Conservation (phyloP, 106 monocot species). For the Gastrodia elata region DNA sequence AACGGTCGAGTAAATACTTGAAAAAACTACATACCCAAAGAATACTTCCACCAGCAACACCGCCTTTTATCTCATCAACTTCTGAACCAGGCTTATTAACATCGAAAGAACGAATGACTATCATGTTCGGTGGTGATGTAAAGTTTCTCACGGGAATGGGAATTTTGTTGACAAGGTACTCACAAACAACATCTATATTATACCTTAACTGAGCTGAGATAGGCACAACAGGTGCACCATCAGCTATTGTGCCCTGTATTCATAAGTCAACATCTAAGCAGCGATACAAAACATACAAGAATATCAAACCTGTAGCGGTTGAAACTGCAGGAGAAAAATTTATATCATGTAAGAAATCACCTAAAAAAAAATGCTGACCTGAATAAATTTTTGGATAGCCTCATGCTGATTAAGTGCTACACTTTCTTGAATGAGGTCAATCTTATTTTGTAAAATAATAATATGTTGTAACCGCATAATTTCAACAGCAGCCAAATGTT, state of each 20-base stretch:
- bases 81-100: constrained; percentile 97
- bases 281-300: not conserved
- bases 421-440: constrained; percentile 96
- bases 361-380: constrained; percentile 33
- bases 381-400: constrained; percentile 82
- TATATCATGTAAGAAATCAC: not conserved
- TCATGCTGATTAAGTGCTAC: constrained; percentile 92
- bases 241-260: constrained; percentile 86
- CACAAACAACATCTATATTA: constrained; percentile 94
- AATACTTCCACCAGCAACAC: constrained; percentile 79
- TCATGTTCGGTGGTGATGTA: constrained; percentile 81
- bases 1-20: not conserved
- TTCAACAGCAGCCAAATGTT: constrained; percentile 94
- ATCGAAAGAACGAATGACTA: constrained; percentile 94
- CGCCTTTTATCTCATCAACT: constrained; percentile 93
- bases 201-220: constrained; percentile 92
- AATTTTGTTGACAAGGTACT: constrained; percentile 84
- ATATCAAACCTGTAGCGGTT: not conserved
- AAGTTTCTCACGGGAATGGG: constrained; percentile 84
- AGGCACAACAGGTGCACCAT: constrained; percentile 85
- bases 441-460: constrained; percentile 90
- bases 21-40: constrained; percentile 50
- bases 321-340: not conserved
- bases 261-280: not conserved
- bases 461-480: constrained; percentile 88